Conservation (phyloP, 2,329 filamentous ascomycete species). For the Trichoderma hamatum region DNA sequence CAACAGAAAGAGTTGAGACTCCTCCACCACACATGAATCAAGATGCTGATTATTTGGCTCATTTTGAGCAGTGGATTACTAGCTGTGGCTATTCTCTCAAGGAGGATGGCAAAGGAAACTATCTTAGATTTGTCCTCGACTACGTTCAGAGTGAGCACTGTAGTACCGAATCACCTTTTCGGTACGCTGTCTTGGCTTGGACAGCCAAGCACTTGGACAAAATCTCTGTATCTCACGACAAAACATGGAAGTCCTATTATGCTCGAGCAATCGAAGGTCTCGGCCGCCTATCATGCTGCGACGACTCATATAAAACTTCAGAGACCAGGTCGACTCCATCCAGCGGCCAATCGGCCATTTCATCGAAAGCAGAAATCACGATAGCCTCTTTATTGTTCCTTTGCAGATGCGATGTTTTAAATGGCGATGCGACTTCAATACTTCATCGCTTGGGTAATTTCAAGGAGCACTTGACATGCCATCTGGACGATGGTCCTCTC, state of each 20-base stretch:
- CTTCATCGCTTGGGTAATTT: neutral
- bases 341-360: neutral
- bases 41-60: neutral
- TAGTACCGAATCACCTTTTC: neutral
- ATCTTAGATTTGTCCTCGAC: conserved; percentile 11
- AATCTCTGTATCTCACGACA: neutral
- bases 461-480: neutral
- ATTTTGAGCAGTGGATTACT: conserved; percentile 17
- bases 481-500: neutral
- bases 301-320: neutral
- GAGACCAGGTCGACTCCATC: neutral
- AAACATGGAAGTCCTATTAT: neutral
- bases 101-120: conserved; percentile 19
- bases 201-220: conserved; percentile 8
- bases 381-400: neutral
- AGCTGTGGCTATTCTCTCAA: conserved; percentile 8
- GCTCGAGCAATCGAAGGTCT: neutral
- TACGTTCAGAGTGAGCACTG: neutral
- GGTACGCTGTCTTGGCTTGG: conserved; percentile 7
- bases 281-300: neutral
- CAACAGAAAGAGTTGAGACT: neutral
- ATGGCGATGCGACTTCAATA: neutral
- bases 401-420: neutral
- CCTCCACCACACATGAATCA: neutral
- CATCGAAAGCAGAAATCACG: neutral